Evolutionary conservation across 495 filamentous ascomycete species (phyloP), one percentile per base, ranked within the genome.

Genomic region (Penicillium atrosanguineum): DNA sequence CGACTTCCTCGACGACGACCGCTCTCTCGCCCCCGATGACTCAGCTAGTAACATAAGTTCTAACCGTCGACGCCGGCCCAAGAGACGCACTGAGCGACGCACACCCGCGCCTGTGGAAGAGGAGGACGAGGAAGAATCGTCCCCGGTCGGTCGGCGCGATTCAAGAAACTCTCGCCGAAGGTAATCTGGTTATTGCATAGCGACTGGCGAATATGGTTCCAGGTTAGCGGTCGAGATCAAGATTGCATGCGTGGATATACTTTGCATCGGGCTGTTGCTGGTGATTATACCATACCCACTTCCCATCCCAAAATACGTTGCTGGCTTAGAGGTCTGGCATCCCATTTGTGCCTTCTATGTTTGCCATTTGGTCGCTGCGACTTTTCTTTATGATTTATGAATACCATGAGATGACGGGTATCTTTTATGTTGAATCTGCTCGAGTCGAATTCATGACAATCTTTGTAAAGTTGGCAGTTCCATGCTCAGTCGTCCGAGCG

Each of bases 71-170:
- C 78, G 89, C 46, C 73, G 88, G 62, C 86, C 83, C 6, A 89
- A 89, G 75, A 69, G 67, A 64, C 77, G 88, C 49, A 81, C 79
- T 48, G 89, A 92, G 71, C 77, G 90, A 62, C 79, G 87, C 11
- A 95, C 91, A 3, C 90, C 91, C 0, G 91, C 90, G 16, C 83
- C 84, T 0, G 90, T 95, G 8, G 89, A 90, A 69, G 91, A 96
- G 69, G 90, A 94, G 62, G 84, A 86, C 18, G 87, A 89, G 63
- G 82, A 80, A 37, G 73, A 71, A 20, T 69, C 69, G 1, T 41
- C 47, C 5, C 59, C 64, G 19, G 55, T 51, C 43, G 56, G 55
- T 26, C 68, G 71, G 48, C 69, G 73, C 11, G 71, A 71, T 47
- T 52, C 44, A 23, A 60, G 59, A 21, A 64, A 59, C 49, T 61